Evolutionary conservation across 768 basidiomycete genomes (phyloP), one percentile per base, ranked within the genome.

Genomic region (Agaricus blazei): DNA sequence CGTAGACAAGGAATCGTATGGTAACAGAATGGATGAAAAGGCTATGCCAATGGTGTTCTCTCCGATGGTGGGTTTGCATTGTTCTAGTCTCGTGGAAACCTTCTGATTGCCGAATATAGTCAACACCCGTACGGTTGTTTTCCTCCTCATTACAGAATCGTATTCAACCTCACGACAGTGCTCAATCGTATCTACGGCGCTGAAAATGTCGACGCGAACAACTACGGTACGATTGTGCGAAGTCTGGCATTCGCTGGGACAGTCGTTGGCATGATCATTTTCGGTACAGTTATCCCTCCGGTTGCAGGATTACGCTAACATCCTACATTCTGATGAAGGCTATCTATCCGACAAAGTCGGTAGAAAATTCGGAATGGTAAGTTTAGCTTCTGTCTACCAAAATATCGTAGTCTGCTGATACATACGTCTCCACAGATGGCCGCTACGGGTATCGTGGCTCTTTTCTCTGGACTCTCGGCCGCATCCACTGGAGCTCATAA

Each of bases 291-390:
- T 8, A 15, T 15, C 12, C 44, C 12, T 19, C 38, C 7, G 26
- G 12, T 55, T 4, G 34, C 52, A 19, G 24, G 24, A 14, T 19
- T 23, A 27, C 29, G 4, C 14, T 48, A 37, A 55, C 37, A 19
- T 40, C 19, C 19, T 19, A 55, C 37, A 23, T 26, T 9, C 38
- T 24, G 36, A 8, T 12, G 36, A 52, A 77, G 80, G 80, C 26
- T 91, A 83, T 65, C 74, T 93, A 58, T 89, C 88, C 15, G 93
- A 95, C 68, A 91, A 90, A 68, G 62, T 93, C 59, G 93, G 93
- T 11, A 80, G 87, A 48, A 95, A 94, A 64, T 87, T 86, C 62
- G 92, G 92, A 60, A 94, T 94, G 92, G 86, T 87, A 56, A 50
- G 76, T 64, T n/a, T 15, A 23, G 27, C 23, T 50, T 19, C 9